Conservation (phyloP, 73 alveolate species). For the Loxodes magnus region DNA sequence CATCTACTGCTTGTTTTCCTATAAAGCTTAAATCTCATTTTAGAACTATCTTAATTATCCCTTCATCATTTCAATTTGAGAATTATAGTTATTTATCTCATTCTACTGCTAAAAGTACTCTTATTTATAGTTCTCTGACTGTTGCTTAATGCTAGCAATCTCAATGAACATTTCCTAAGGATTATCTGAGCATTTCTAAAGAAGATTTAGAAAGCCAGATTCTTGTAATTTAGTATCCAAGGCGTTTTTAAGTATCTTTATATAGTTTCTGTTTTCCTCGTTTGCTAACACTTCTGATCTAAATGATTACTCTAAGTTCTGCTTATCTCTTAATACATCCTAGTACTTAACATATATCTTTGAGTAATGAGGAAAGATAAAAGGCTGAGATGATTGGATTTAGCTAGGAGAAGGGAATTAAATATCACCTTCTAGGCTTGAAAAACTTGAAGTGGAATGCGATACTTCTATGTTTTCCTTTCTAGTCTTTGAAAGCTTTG, state of each 20-base stretch:
- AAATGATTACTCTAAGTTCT: not conserved
- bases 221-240: slow-evolving; percentile 19
- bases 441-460: too few relatives aligned
- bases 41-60: not conserved
- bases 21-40: not conserved
- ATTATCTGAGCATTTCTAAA: not conserved
- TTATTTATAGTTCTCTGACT: not conserved
- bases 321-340: slow-evolving; percentile 2
- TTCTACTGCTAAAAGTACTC: slow-evolving; percentile 9
- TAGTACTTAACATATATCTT: not conserved
- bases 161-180: not conserved
- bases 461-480: too few relatives aligned
- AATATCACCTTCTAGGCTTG: too few relatives aligned
- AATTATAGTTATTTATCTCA: slow-evolving; percentile 11
- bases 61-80: not conserved
- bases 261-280: slow-evolving; percentile 58
- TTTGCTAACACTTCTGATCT: slow-evolving; percentile 34
- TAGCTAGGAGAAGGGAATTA: too few relatives aligned
- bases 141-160: not conserved
- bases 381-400: too few relatives aligned
- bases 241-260: slow-evolving; percentile 45
- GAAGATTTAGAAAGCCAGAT: not conserved
- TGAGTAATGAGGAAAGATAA: too few relatives aligned
- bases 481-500: slow-evolving; percentile 3
- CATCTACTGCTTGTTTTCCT: not conserved